These are phyloP conservation scores for Clavispora carvajalis DNA, from an alignment of 805 yeast genomes.

Conservation along the genomic window DNA sequence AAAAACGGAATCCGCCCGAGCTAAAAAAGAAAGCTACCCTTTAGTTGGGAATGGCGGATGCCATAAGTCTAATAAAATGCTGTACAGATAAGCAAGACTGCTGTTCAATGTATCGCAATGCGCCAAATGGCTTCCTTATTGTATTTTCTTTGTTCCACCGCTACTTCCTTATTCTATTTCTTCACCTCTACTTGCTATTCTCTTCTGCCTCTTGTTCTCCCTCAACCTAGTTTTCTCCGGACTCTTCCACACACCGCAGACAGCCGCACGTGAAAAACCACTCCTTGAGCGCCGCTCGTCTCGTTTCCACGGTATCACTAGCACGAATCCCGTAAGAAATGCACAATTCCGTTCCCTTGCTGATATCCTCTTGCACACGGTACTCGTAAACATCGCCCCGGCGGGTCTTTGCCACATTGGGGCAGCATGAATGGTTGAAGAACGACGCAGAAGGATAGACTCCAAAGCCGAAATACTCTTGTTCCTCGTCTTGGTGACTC, in stretches of 20 bases:
- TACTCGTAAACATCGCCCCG: slow-evolving; percentile 35
- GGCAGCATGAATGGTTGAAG: slow-evolving; percentile 63
- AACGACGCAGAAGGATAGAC: slow-evolving; percentile 60
- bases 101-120: no score
- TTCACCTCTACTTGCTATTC: no score
- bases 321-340: slow-evolving; percentile 56
- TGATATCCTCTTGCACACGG: slow-evolving; percentile 35
- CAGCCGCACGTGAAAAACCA: slow-evolving; percentile 64
- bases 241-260: slow-evolving; percentile 31
- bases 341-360: slow-evolving; percentile 45
- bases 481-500: slow-evolving; percentile 35
- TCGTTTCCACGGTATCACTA: slow-evolving; percentile 32
- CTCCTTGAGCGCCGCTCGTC: slow-evolving; percentile 40
- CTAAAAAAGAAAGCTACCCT: neutral
- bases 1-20: no score
- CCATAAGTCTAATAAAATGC: no score
- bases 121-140: no score
- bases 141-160: no score
- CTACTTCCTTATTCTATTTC: no score
- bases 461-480: slow-evolving; percentile 55
- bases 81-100: no score
- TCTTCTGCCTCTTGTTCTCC: neutral
- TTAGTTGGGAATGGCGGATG: no score
- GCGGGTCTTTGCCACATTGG: slow-evolving; percentile 44
- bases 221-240: neutral